Base-by-base conservation (phyloP, 352 stramenopile species). In the Pythium aristosporum region DNA sequence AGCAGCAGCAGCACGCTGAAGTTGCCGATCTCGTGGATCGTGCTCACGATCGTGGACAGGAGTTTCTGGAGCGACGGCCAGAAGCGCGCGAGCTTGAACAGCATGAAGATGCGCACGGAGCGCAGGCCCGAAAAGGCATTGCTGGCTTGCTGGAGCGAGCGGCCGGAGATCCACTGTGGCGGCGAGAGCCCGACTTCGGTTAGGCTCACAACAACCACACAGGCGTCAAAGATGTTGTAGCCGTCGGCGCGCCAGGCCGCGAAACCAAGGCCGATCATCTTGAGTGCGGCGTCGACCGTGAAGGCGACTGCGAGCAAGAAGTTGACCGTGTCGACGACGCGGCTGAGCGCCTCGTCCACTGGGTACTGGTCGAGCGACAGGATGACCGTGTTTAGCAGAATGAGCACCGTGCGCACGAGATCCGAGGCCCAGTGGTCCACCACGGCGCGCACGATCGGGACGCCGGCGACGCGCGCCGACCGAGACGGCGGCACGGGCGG, bases 61-160 rank as follows among this genome's bases (percentile, higher is more conserved):
- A 99, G 60, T n/a, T 90, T 90, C 30, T 97, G 87, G 34, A 98
- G 75, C 1, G 88, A 96, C 36, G 91, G 88, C 94, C 94, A 98
- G 9, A 78, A 91, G 57, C 68, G 78, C 8, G 89, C 89, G 32
- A 98, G 86, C 66, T 98, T 98, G 57, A 98, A 96, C 10, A 97
- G 58, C 16, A 88, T 68, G 61, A 98, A 94, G 20, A 97, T 60
- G 13, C 92, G 76, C 43, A 97, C 71, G 1, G 85, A 96, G 34
- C 92, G 72, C n/a, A 98, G 74, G 1, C 88, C 89, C 2, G 87
- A 95, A 32, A 88, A 85, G 34, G 77, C 80, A 18, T 63, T 30
- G 25, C 25, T 47, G 2, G 72, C 60, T 18, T 74, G 78, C 34
- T 10, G 34, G 4, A 70, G 63, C 1, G 30, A 59, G 1, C 25